Base-by-base conservation (phyloP, 805 yeast genomes). In the Saccharomycopsis oosterbeekiorum region DNA sequence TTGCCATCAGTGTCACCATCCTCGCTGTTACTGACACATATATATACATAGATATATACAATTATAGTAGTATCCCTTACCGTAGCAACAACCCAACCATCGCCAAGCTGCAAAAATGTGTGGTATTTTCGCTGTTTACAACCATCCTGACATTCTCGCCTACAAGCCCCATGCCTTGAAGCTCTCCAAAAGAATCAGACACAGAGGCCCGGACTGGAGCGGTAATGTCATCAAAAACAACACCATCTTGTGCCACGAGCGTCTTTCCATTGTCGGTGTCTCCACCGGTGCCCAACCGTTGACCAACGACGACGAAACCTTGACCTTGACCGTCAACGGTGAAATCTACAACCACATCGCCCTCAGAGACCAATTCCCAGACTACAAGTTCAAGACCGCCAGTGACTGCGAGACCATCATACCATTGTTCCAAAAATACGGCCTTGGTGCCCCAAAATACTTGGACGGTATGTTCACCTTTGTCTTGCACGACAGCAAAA, bases 121-220 rank as follows among this genome's bases (percentile, higher is more conserved):
- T 86, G 99, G 99, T 78, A 94, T 94, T 70, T 94, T 89, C 72
- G 97, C 97, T 65, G 91, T 96, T 57, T 89, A 81, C 76, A 85
- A 80, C 75, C 93, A 89, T 71, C 86, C 85, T 53, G 88, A 90
- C 67, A 86, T 88, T 64, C 85, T 86, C 68, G 76, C 79, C 60
- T 94, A 88, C 81, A 93, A 92, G 76, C 82, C 85, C 65, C 85
- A 85, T 72, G 98, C 98, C 55, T 80, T 94, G 65, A 96, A 89
- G 74, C 81, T 89, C 73, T 82, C 98, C 65, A 93, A 90, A 76
- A 84, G 92, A 76, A 87, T 93, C 74, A 86, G 99, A 78, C 99
- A 94, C 77, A 86, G 99, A 77, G 99, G 99, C 71, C 99, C 99
- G 68, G 99, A 94, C 77, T 94, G 99, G 99, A 82, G 91, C 43